Conservation (phyloP, 2,329 filamentous ascomycete genomes). For the Alternaria alternata region DNA sequence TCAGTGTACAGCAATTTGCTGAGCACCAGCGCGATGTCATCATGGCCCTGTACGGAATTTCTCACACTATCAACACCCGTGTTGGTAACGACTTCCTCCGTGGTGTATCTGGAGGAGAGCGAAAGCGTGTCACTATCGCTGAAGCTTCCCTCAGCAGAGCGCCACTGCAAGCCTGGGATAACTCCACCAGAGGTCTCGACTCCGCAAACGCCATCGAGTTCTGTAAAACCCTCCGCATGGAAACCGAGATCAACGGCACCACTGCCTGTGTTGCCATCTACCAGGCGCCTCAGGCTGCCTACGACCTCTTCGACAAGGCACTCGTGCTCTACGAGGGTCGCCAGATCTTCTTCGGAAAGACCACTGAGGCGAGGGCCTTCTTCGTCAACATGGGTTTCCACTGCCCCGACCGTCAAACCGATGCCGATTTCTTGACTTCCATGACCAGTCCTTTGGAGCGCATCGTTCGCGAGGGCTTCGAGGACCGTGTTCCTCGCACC, state of each 20-base stretch:
- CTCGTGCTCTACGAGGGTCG: constrained; percentile 72
- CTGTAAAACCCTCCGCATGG: constrained; percentile 72
- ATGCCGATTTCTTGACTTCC: constrained; percentile 79
- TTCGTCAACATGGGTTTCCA: constrained; percentile 76
- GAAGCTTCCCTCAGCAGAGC: constrained; percentile 75
- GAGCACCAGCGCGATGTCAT: constrained; percentile 67
- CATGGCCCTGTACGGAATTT: constrained; percentile 73
- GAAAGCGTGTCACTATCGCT: constrained; percentile 83
- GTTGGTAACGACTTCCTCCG: constrained; percentile 80
- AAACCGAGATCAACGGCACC: constrained; percentile 71
- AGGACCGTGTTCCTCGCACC: constrained; percentile 57
- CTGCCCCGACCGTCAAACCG: constrained; percentile 75
- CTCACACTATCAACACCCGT: constrained; percentile 74
- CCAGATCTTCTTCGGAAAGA: constrained; percentile 75
- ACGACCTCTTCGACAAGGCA: constrained; percentile 75
- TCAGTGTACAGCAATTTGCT: constrained; percentile 64
- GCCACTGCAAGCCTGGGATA: constrained; percentile 77
- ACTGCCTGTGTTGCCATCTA: constrained; percentile 78
- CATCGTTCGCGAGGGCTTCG: constrained; percentile 54
- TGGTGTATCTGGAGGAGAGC: constrained; percentile 77
- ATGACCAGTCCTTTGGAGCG: constrained; percentile 66
- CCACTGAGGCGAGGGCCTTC: constrained; percentile 70
- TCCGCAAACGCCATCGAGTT: constrained; percentile 80
- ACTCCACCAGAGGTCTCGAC: constrained; percentile 77
- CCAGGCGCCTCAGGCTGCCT: constrained; percentile 73